Percentiles rank a stretch among this genome's conserved stretches.
These are phyloP conservation scores for Kwoniella dejecticola DNA, from an alignment of 768 basidiomycete species.

Conservation along the genomic window DNA sequence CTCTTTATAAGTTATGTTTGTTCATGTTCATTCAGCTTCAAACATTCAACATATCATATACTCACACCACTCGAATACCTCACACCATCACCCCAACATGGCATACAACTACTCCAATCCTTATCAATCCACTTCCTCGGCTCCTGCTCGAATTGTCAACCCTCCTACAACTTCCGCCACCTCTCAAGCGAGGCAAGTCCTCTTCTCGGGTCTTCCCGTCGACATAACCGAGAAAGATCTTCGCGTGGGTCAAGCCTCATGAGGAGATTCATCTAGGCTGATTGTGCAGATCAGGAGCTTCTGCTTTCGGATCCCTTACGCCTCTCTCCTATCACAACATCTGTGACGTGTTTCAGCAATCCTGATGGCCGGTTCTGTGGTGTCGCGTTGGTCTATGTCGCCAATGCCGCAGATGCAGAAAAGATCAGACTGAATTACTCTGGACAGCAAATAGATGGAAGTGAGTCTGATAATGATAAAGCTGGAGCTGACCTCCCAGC, in stretches of 20 bases:
- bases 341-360: conserved; percentile 23
- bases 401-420: conserved; percentile 35
- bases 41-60: too few relatives aligned
- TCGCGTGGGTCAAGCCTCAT: conserved; percentile 19
- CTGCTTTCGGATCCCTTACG: conserved; percentile 29
- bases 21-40: background rate
- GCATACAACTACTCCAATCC: conserved; percentile 26
- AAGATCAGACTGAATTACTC: conserved; percentile 33
- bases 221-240: conserved; percentile 37
- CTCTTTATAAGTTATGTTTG: background rate
- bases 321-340: conserved; percentile 27
- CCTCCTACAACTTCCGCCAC: conserved; percentile 4
- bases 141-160: conserved; percentile 1
- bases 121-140: conserved; percentile 15
- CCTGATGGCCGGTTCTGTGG: conserved; percentile 29
- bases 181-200: conserved; percentile 24
- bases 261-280: background rate
- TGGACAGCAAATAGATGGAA: conserved; percentile 37
- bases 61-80: too few relatives aligned
- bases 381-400: conserved; percentile 32
- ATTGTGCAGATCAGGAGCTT: conserved; percentile 24
- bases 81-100: background rate
- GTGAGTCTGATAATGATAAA: conserved; percentile 24
- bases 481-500: conserved; percentile 24
- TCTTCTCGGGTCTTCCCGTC: conserved; percentile 38